Conservation (phyloP, 139 green algal species). For the Coccomyxa sp. region DNA sequence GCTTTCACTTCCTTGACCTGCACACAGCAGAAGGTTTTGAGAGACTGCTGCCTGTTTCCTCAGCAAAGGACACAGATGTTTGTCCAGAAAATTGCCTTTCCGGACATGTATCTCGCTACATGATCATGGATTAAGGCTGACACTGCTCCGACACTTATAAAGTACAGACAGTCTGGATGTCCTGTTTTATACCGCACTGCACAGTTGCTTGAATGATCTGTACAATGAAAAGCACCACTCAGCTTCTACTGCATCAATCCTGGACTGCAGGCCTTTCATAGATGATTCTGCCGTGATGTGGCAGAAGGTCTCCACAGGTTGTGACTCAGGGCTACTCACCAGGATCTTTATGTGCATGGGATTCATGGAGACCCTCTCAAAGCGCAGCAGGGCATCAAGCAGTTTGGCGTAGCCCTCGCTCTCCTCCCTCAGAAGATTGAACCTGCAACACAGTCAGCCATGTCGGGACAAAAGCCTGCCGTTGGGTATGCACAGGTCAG, state of each 20-base stretch:
- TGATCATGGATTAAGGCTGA: neutral
- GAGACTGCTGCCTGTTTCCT: neutral
- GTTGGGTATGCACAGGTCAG: neutral
- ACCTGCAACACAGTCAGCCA: constrained; percentile 41
- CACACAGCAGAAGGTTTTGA: too few relatives aligned
- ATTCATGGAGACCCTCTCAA: neutral
- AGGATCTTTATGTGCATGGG: neutral
- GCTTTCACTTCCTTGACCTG: constrained; percentile 53
- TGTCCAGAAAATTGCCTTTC: neutral
- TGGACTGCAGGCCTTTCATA: neutral
- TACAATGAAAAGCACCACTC: too few relatives aligned
- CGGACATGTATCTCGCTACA: neutral
- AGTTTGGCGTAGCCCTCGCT: constrained; percentile 90
- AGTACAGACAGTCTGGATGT: neutral
- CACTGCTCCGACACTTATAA: too few relatives aligned
- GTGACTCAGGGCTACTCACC: neutral
- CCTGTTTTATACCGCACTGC: neutral
- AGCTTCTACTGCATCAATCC: neutral
- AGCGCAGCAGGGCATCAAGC: constrained; percentile 47
- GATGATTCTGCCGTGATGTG: neutral
- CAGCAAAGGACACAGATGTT: neutral
- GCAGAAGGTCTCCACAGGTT: neutral
- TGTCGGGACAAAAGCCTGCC: neutral
- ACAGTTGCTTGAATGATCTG: neutral
- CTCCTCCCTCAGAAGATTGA: constrained; percentile 89